Conservation (phyloP, 2,329 filamentous ascomycete species). For the Colletotrichum acutatum region DNA sequence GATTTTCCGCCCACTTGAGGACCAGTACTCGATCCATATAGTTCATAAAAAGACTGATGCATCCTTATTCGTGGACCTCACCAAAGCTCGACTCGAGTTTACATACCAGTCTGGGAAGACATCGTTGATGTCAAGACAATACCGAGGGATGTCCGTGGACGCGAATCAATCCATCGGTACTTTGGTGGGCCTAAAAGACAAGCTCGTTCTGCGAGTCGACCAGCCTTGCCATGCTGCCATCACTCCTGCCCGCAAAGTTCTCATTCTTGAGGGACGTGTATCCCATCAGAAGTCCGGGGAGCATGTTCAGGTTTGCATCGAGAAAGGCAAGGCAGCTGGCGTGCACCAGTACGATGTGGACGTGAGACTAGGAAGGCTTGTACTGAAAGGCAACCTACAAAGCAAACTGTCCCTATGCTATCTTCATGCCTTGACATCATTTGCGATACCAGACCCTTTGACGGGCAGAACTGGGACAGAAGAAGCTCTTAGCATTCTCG, state of each 20-base stretch:
- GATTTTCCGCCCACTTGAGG: not conserved
- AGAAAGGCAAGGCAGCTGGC: slow-evolving; percentile 24
- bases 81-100: not conserved
- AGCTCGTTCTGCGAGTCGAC: slow-evolving; percentile 55
- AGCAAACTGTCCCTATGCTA: slow-evolving; percentile 63
- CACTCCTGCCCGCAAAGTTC: slow-evolving; percentile 48
- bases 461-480: slow-evolving; percentile 65
- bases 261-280: not conserved
- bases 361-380: slow-evolving; percentile 57
- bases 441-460: slow-evolving; percentile 60
- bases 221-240: slow-evolving; percentile 47
- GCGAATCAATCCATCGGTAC: slow-evolving; percentile 56
- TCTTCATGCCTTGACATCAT: slow-evolving; percentile 65
- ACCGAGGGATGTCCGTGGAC: slow-evolving; percentile 61
- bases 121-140: slow-evolving; percentile 58
- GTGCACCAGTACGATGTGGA: slow-evolving; percentile 62
- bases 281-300: slow-evolving; percentile 33
- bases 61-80: not conserved
- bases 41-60: not conserved
- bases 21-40: not conserved
- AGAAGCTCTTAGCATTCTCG: slow-evolving; percentile 59
- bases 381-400: slow-evolving; percentile 60
- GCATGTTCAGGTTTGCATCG: slow-evolving; percentile 52
- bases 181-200: slow-evolving; percentile 59
- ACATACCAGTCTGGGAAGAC: not conserved